Conservation (phyloP, 148 eudicot genomes). For the Persicaria maculosa region DNA sequence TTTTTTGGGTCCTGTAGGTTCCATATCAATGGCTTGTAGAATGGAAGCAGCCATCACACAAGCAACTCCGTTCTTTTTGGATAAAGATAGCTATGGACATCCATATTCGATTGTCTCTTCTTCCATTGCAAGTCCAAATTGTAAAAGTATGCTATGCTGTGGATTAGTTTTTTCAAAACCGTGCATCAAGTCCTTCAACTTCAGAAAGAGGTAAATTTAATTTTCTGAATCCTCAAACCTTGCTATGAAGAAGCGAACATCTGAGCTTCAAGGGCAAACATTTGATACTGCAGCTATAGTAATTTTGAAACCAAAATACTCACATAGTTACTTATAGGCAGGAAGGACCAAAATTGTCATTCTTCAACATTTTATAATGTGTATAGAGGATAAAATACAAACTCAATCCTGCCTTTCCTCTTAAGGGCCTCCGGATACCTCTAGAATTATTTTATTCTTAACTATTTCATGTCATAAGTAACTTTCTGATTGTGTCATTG, state of each 20-base stretch:
- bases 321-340: neutral
- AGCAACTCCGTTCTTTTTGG: conserved; percentile 16
- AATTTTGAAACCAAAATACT: neutral
- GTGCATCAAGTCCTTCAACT: conserved; percentile 16
- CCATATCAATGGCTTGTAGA: neutral
- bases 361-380: neutral
- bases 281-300: neutral
- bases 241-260: neutral
- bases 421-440: too few species aligned
- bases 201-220: conserved; percentile 28
- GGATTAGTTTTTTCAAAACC: conserved; percentile 22
- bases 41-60: conserved; percentile 18
- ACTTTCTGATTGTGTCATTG: neutral
- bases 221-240: neutral
- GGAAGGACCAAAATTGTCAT: neutral
- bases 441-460: too few species aligned
- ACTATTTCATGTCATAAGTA: too few species aligned
- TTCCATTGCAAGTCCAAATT: conserved; percentile 13
- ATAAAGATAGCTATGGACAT: conserved; percentile 20
- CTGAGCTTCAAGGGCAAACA: neutral
- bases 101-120: conserved; percentile 20
- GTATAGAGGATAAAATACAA: too few species aligned
- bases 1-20: neutral
- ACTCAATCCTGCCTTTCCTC: too few species aligned
- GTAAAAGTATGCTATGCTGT: conserved; percentile 15